These are phyloP conservation scores for Hortiboletus flavorubellus DNA, from an alignment of 768 basidiomycete genomes.

Conservation along the genomic window DNA sequence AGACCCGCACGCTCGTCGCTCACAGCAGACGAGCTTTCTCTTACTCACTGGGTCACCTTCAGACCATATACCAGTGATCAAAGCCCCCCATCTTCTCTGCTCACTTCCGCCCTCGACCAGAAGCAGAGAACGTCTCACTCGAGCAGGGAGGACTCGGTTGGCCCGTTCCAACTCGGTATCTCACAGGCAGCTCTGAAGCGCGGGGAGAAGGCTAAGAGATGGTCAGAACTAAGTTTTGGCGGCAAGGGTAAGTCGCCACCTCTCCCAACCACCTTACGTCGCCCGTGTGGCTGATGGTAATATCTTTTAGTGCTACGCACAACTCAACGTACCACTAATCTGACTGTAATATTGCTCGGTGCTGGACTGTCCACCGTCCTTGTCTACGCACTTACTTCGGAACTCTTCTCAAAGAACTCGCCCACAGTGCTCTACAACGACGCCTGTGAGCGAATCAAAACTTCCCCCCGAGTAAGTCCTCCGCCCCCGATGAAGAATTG, in stretches of 20 bases:
- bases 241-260: conserved; percentile 61
- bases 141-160: conserved; percentile 57
- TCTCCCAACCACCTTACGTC: not conserved
- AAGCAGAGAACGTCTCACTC: conserved; percentile 39
- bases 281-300: not conserved
- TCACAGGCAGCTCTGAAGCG: conserved; percentile 51
- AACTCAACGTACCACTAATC: conserved; percentile 49
- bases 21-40: not conserved
- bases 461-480: conserved; percentile 41
- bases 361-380: conserved; percentile 76
- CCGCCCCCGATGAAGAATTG: not conserved
- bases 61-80: conserved; percentile 48
- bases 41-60: not conserved
- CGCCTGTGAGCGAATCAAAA: conserved; percentile 49
- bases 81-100: conserved; percentile 45
- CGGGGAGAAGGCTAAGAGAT: conserved; percentile 61
- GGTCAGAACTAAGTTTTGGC: conserved; percentile 72
- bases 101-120: conserved; percentile 65
- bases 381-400: conserved; percentile 73
- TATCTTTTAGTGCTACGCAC: conserved; percentile 24
- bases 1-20: not conserved
- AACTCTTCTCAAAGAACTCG: conserved; percentile 85
- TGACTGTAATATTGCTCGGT: conserved; percentile 64
- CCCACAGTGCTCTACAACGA: conserved; percentile 76
- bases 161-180: conserved; percentile 76